Base-by-base conservation (phyloP, 805 yeast genomes). In the Lachancea meyersii region DNA sequence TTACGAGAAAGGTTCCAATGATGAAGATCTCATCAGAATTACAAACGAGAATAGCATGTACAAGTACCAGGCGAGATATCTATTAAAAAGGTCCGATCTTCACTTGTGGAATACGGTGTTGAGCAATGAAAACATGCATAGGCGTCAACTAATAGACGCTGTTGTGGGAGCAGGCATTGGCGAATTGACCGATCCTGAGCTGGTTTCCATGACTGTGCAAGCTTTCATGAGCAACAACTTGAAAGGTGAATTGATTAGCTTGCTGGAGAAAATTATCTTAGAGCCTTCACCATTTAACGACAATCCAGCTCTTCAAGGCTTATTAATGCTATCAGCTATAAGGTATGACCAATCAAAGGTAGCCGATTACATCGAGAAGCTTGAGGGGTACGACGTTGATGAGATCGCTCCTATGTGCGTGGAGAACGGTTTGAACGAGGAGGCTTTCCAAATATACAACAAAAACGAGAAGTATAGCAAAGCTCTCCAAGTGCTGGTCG, bases 31-130 rank as follows among this genome's bases (percentile, higher is more conserved):
- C 58, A 78, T 93, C 57, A 74, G 77, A 60, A 88, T 93, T 65
- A 93, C 98, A 52, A 93, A 93, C 65, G 97, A 93, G 60, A 93
- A 93, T 65, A 78, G 93, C 55, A 93, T 93, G 99, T 93, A 85
- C 76, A 93, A 93, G 67, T 91, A 93, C 68, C 98, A 93, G 73
- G 97, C 97, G n/a, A 82, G 97, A 65, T 93, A 93, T 63, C 73
- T 93, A 56, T 76, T 93, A 54, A 72, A 79, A 48, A 84, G 95
- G 64, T 86, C 96, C n/a, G 96, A 93, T 61, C 71, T 80, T 19
- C 73, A 67, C 5, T 73, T 93, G 51, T 93, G 97, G 97, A 68
- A 77, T 43, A 72, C 72, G 52, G 98, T 93, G 4, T 73, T 93
- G 60, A 57, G 71, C 47, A 76, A 74, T 34, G 93, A 83, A 36